Evolutionary conservation across 2,329 filamentous ascomycete genomes (phyloP).

Genomic region (Hyphodiscus sp.): DNA sequence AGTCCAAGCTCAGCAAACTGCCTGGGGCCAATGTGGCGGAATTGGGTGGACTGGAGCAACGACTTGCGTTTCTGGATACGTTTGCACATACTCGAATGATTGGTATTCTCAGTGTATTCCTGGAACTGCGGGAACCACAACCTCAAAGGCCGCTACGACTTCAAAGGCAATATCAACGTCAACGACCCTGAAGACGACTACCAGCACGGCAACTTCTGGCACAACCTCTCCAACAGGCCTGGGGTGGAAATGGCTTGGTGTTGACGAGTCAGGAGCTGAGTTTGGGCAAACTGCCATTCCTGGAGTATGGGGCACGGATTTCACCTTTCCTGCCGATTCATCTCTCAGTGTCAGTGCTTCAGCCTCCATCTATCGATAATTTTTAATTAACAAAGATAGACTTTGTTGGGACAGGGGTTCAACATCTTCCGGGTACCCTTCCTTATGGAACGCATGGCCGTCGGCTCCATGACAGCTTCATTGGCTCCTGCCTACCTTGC

Average conservation of each 20-base stretch:
- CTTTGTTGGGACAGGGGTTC: constrained; percentile 16
- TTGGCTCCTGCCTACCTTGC: constrained; percentile 37
- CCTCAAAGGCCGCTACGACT: not conserved
- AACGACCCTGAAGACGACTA: no score
- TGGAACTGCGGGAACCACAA: not conserved
- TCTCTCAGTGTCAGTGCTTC: not conserved
- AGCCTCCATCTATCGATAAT: not conserved
- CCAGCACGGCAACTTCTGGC: no score
- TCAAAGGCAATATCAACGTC: not conserved
- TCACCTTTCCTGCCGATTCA: constrained; percentile 29
- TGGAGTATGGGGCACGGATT: constrained; percentile 50
- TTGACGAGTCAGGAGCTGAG: constrained; percentile 50
- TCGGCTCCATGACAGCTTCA: constrained; percentile 38
- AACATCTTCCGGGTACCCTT: constrained; percentile 33
- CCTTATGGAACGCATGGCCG: constrained; percentile 52
- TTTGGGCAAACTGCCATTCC: constrained; percentile 52
- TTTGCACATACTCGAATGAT: not conserved
- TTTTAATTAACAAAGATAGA: constrained; percentile 13
- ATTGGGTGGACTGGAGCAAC: not conserved
- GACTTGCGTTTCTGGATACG: not conserved
- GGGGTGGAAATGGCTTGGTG: constrained; percentile 1
- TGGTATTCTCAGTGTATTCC: not conserved
- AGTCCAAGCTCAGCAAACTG: not conserved
- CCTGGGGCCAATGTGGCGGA: not conserved
- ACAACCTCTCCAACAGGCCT: no score